phyloP scores from a whole-genome alignment of 1,284 basidiomycete species.

The Cerioporus squamosus region DNA sequence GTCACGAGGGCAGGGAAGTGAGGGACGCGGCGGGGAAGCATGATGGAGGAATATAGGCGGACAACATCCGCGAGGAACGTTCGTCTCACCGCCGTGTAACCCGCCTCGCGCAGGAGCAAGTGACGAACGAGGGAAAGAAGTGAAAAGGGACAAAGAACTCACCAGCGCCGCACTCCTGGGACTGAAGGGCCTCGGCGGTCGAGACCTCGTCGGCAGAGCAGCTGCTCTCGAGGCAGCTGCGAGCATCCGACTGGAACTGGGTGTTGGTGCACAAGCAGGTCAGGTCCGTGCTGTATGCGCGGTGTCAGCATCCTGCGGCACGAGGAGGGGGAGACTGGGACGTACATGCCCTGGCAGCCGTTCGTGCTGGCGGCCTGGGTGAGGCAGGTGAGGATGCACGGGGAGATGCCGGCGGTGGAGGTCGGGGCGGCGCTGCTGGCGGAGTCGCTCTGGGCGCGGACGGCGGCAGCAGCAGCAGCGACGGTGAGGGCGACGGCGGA shows the following conservation, averaged over 20 bases:
- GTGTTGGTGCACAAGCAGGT: slow-evolving; percentile 33
- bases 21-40: too few relatives aligned
- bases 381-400: slow-evolving; percentile 28
- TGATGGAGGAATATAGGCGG: too few relatives aligned
- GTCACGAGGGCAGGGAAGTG: too few relatives aligned
- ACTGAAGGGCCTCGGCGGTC: slow-evolving; percentile 29
- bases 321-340: background rate
- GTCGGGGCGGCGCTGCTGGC: slow-evolving; percentile 17
- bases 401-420: slow-evolving; percentile 21
- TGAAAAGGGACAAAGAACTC: slow-evolving; percentile 19
- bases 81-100: too few relatives aligned
- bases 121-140: slow-evolving; percentile 20
- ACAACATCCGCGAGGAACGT: too few relatives aligned
- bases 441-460: slow-evolving; percentile 24
- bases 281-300: slow-evolving; percentile 27
- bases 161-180: slow-evolving; percentile 31
- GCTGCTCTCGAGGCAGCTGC: slow-evolving; percentile 24
- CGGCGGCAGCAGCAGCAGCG: slow-evolving; percentile 24
- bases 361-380: slow-evolving; percentile 15
- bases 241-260: slow-evolving; percentile 28
- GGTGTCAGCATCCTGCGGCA: slow-evolving; percentile 7
- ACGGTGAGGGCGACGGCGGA: slow-evolving; percentile 18
- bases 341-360: slow-evolving; percentile 28
- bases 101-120: too few relatives aligned
- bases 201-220: slow-evolving; percentile 28